Evolutionary conservation across 148 eudicot species (phyloP), one percentile per base, ranked within the genome.

Genomic region (Rhododendron griersonianum): DNA sequence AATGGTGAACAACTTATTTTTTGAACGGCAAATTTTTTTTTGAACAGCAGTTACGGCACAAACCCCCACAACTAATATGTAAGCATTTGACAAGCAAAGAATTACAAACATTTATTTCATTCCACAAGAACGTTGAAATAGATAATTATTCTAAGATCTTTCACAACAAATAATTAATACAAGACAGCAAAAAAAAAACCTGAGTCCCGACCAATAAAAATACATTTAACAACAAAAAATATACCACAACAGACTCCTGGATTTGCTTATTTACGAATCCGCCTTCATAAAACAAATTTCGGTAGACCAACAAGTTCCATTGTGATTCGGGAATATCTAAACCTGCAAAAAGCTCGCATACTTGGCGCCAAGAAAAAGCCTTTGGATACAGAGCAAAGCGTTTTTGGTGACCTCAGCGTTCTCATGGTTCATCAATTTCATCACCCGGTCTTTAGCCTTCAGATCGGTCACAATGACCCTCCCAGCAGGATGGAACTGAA

Each of bases 341-440:
- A 87, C 95, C 89, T 98, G 99, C 92, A 98, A 93, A 90, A 95
- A 98, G 92, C 99, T 95, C 33, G 99, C 98, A 84, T 97, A 97
- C 87, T 95, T 97, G 94, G 98, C 96, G 69, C 99, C 99, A 76
- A 97, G 92, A 88, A 95, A 97, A 71, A 97, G 99, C 98, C 99
- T 97, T 86, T 97, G 98, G 88, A 93, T 93, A 93, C 99, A 97
- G 37, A 97, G 95, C 78, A 97, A 79, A 30, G 99, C 95, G 76
- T 94, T 95, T 88, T 95, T 98, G 13, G 98, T 98, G 44, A 98
- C 99, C 93, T 98, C 99, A 0, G 95, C 86, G 51, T 93, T 94
- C 89, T 94, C 98, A 80, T 98, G 98, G 90, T 93, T 93, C 99
- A 98, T 93, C 87, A 98, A 75, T 84, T 94, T 95, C 99, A 95